These are phyloP conservation scores for Kurtzmaniella natalensis DNA, from an alignment of 1,139 yeast genomes.

Conservation along the genomic window DNA sequence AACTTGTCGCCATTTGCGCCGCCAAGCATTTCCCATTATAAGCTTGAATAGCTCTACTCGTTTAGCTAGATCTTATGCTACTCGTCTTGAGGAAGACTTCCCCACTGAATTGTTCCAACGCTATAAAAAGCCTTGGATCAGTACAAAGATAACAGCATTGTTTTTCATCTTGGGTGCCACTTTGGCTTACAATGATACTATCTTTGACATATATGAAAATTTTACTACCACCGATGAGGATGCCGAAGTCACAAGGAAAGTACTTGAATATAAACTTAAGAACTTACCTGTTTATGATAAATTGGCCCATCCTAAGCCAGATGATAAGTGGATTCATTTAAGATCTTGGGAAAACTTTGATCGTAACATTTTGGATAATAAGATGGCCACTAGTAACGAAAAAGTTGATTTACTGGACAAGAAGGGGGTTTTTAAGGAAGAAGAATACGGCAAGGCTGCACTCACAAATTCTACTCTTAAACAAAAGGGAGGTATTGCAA, in stretches of 20 bases:
- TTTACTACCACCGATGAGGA: conserved; percentile 25
- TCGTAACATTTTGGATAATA: conserved; percentile 34
- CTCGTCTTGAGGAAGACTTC: neutral
- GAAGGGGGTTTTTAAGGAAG: conserved; percentile 12
- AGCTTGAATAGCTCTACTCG: neutral
- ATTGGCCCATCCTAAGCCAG: conserved; percentile 34
- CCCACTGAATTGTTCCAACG: neutral
- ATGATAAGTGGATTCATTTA: conserved; percentile 39
- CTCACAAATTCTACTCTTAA: conserved; percentile 33
- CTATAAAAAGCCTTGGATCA: conserved; percentile 22
- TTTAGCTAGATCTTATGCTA: neutral
- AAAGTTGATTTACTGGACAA: conserved; percentile 6
- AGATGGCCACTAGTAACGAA: conserved; percentile 15
- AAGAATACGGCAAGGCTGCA: conserved; percentile 27
- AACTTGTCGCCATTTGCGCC: neutral
- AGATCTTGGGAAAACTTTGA: conserved; percentile 63
- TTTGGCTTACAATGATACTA: conserved; percentile 32
- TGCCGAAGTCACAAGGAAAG: conserved; percentile 11
- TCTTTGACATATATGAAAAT: conserved; percentile 30
- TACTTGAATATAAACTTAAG: conserved; percentile 45
- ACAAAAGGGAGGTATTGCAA: conserved; percentile 73
- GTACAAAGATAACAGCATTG: conserved; percentile 27
- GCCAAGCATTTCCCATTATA: neutral
- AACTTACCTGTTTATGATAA: conserved; percentile 50
- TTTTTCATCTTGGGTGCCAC: conserved; percentile 27